Base-by-base conservation (phyloP, 2,329 filamentous ascomycete species). In the Colletotrichum acutatum region DNA sequence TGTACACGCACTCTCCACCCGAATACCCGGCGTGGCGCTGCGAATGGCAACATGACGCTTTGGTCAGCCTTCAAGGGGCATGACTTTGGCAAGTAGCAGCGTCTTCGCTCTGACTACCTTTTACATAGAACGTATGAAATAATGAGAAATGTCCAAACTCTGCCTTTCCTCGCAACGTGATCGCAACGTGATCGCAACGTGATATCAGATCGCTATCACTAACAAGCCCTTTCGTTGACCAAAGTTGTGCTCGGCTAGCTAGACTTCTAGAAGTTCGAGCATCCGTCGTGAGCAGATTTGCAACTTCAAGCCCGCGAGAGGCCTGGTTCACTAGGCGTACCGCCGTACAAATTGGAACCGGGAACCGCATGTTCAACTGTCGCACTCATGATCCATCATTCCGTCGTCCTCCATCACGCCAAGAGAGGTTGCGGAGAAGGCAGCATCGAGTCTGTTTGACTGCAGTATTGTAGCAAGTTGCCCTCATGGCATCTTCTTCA, bases 61-160 rank as follows among this genome's bases (percentile, higher is more conserved):
- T 32, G 54, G 62, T 12, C 34, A 16, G 42, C 24, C 12, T 22
- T 22, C 30, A 16, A 34, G 30, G 24, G n/a, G 28, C 9, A 24
- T n/a, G 32, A 26, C 6, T 14, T 49, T 7, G 34, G n/a, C 24
- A 32, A 28, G 56, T 11, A 59, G 63, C 34, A 24, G 26, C n/a
- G 53, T 34, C 24, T 46, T 49, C 16, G 19, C 53, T 49, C 42
- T 49, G 42, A 49, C 42, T 49, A 49, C 42, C 30, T 65, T 71
- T 58, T 26, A 24, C n/a, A 59, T 70, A 66, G 66, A 70, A 70
- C 56, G 71, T 56, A 72, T 53, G 66, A 70, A 66, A 66, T 72
- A 70, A 72, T 70, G 71, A 72, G 66, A 72, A 63, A 72, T 58
- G 71, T 52, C 56, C 46, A 65, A 70, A 59, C 8, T 30, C 56